Percentiles rank a stretch among this genome's conserved stretches.
phyloP scores from a whole-genome alignment of 805 yeast genomes.

The Yamadazyma philogaea region DNA sequence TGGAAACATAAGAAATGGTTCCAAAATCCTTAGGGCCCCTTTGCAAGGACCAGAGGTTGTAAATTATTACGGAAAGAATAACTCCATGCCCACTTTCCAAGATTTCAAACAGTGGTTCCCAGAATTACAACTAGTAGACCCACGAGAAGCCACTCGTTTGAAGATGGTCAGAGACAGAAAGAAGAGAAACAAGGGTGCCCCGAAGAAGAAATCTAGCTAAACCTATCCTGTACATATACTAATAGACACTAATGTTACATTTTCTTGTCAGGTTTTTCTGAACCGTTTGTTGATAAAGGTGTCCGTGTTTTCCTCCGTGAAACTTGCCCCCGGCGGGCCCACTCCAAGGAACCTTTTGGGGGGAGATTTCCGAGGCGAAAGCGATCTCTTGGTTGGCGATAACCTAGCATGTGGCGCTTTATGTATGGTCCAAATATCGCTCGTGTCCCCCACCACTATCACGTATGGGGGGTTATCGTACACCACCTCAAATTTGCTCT shows the following conservation, averaged over 20 bases:
- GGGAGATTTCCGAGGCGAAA: not conserved
- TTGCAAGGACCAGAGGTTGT: slow-evolving; percentile 71
- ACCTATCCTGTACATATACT: slow-evolving; percentile 1
- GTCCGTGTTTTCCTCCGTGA: slow-evolving; percentile 13
- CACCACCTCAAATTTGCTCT: not conserved
- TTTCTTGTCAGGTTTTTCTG: not conserved
- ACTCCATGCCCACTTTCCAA: slow-evolving; percentile 61
- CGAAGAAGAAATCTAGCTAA: slow-evolving; percentile 53
- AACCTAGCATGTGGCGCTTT: not conserved
- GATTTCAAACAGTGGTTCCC: slow-evolving; percentile 56
- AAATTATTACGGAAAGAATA: slow-evolving; percentile 66
- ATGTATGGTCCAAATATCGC: slow-evolving; percentile 2
- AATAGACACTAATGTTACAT: not conserved
- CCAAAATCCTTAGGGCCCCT: slow-evolving; percentile 63
- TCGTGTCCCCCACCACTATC: not conserved
- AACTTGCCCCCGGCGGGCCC: not conserved
- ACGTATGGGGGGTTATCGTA: not conserved
- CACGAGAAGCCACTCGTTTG: slow-evolving; percentile 67
- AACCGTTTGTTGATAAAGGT: slow-evolving; percentile 13
- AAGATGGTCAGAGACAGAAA: slow-evolving; percentile 61
- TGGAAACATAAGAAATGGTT: slow-evolving; percentile 60
- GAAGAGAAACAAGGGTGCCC: slow-evolving; percentile 89
- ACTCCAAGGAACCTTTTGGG: not conserved
- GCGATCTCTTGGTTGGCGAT: not conserved
- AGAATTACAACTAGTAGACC: slow-evolving; percentile 54